Percentiles rank a stretch among this genome's conserved stretches.
Conservation (phyloP, 495 filamentous ascomycete genomes). For the Tuber umbilicatum region DNA sequence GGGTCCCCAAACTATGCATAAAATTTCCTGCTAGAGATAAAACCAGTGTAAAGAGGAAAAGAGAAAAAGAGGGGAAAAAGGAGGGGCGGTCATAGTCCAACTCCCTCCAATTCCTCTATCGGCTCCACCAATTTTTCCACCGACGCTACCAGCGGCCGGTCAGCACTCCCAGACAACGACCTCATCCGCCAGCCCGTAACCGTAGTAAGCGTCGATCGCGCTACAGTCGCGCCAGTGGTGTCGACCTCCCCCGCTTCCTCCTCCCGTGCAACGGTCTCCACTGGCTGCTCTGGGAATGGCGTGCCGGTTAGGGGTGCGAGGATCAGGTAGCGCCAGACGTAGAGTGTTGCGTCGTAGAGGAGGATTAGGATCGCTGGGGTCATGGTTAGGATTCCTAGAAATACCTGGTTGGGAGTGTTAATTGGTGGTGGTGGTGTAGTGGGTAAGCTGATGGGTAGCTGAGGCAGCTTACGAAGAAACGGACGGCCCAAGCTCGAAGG, state of each 20-base stretch:
- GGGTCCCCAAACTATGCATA: neutral
- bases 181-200: neutral
- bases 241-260: neutral
- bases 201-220: neutral
- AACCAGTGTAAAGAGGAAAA: neutral
- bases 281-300: conserved; percentile 3
- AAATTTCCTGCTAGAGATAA: neutral
- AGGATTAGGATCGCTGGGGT: conserved; percentile 61
- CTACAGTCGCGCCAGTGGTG: neutral
- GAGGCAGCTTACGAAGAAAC: conserved; percentile 54
- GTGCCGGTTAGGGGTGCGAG: conserved; percentile 14
- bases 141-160: neutral
- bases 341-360: conserved; percentile 62
- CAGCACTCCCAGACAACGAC: neutral
- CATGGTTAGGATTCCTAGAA: conserved; percentile 59
- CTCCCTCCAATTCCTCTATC: neutral
- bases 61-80: neutral
- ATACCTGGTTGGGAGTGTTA: conserved; percentile 46
- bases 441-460: neutral
- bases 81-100: neutral
- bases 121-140: conserved; percentile 13
- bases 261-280: neutral
- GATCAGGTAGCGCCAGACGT: conserved; percentile 46
- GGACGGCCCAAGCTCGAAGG: conserved; percentile 54
- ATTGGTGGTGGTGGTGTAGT: neutral